Percentiles rank a stretch among this genome's conserved stretches.
Evolutionary conservation across 176 grass and related monocot genomes (phyloP).

Genomic region (Cymbopogon citratus): DNA sequence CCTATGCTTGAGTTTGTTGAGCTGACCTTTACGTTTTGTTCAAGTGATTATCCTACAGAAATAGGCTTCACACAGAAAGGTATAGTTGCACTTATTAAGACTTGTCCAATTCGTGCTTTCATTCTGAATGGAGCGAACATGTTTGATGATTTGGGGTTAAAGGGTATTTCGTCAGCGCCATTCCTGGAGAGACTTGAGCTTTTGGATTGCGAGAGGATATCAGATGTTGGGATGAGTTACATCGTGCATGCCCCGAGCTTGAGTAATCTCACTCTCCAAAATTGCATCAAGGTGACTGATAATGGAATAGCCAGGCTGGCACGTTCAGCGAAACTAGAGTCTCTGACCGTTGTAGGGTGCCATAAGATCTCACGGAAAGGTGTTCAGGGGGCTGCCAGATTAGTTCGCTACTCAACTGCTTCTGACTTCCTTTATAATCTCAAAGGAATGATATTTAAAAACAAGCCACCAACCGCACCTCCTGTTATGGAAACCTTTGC

Average conservation of each 20-base stretch:
- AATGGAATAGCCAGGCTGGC: constrained; percentile 25
- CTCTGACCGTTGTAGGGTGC: constrained; percentile 38
- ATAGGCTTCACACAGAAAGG: constrained; percentile 44
- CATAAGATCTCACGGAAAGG: constrained; percentile 34
- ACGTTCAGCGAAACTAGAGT: constrained; percentile 31
- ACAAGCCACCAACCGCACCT: background rate
- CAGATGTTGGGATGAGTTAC: constrained; percentile 37
- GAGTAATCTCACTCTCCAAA: constrained; percentile 37
- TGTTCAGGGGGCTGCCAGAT: constrained; percentile 38
- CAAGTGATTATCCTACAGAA: background rate
- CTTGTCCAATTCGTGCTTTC: constrained; percentile 44
- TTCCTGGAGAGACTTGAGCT: constrained; percentile 55
- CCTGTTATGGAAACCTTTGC: background rate
- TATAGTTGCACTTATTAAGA: constrained; percentile 37
- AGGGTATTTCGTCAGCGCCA: constrained; percentile 27
- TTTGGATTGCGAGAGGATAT: constrained; percentile 25
- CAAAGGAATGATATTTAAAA: background rate
- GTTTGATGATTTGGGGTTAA: constrained; percentile 42
- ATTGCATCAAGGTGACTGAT: constrained; percentile 45
- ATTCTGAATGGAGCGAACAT: constrained; percentile 37
- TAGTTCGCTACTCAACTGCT: constrained; percentile 12
- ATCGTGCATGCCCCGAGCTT: constrained; percentile 5
- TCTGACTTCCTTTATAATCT: background rate
- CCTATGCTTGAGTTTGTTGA: constrained; percentile 52
- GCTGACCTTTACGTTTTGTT: constrained; percentile 34